phyloP scores from a whole-genome alignment of 495 filamentous ascomycete genomes.

The Aspergillus nidulans region DNA sequence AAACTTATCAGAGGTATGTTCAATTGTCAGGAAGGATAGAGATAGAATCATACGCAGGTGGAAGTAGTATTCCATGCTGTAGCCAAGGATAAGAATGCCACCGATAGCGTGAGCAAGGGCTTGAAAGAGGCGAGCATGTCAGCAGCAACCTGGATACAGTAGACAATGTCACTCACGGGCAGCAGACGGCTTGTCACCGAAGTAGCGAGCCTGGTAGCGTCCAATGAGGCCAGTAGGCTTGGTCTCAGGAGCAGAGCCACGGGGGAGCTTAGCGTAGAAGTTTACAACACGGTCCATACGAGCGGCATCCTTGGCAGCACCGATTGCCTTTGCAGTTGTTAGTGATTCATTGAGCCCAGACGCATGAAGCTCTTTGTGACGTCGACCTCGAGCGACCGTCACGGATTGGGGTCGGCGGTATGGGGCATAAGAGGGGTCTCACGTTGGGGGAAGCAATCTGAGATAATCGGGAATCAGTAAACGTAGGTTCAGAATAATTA shows the following conservation, averaged over 20 bases:
- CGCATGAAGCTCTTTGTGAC: not conserved
- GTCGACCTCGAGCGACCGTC: slow-evolving; percentile 10
- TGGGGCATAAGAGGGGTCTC: slow-evolving; percentile 43
- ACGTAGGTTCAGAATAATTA: not conserved
- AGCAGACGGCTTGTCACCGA: slow-evolving; percentile 82
- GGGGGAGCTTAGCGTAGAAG: slow-evolving; percentile 97
- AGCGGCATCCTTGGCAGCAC: slow-evolving; percentile 86
- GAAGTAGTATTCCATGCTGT: slow-evolving; percentile 99
- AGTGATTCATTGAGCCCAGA: slow-evolving; percentile 13
- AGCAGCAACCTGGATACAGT: not conserved
- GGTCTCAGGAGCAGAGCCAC: slow-evolving; percentile 74
- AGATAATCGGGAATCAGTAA: slow-evolving; percentile 25
- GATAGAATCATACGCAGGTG: slow-evolving; percentile 74
- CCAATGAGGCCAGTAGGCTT: slow-evolving; percentile 75
- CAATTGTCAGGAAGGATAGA: not conserved
- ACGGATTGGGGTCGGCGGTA: slow-evolving; percentile 19
- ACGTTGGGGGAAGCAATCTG: slow-evolving; percentile 91
- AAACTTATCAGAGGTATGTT: slow-evolving; percentile 16
- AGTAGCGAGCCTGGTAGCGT: slow-evolving; percentile 90
- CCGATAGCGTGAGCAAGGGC: slow-evolving; percentile 83
- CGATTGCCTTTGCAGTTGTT: slow-evolving; percentile 64
- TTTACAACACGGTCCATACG: slow-evolving; percentile 93
- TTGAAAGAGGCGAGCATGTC: slow-evolving; percentile 36
- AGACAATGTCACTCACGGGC: slow-evolving; percentile 64
- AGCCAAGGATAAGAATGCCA: slow-evolving; percentile 70